phyloP scores from a whole-genome alignment of 2,329 filamentous ascomycete species.

The Aspergillus brunneoviolaceus region DNA sequence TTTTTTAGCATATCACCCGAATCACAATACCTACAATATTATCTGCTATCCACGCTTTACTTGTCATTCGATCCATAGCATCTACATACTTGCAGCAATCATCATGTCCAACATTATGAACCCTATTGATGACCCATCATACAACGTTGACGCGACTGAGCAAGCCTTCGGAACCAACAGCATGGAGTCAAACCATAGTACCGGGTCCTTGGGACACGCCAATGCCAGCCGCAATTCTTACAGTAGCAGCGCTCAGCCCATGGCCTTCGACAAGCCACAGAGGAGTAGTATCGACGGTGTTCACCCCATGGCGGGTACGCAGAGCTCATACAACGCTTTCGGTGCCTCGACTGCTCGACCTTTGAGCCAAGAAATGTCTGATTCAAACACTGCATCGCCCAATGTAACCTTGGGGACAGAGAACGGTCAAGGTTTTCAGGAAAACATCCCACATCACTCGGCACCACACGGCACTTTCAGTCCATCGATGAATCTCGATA shows the following conservation, averaged over 20 bases:
- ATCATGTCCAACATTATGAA: conserved; percentile 5
- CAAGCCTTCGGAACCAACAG: conserved; percentile 2
- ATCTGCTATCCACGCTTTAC: background rate
- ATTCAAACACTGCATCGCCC: background rate
- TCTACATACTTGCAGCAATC: background rate
- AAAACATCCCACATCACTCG: background rate
- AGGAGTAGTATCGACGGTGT: background rate
- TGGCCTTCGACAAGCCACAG: background rate
- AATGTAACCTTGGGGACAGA: background rate
- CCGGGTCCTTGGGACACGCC: background rate
- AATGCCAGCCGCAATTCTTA: background rate
- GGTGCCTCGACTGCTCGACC: background rate
- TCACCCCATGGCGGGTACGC: background rate
- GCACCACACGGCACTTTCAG: background rate
- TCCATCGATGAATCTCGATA: background rate
- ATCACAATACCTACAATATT: background rate
- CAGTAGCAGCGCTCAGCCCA: background rate
- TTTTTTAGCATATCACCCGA: background rate
- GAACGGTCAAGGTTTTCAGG: background rate
- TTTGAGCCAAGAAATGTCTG: background rate
- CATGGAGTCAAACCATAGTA: background rate
- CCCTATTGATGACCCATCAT: conserved; percentile 3
- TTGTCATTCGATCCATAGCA: background rate
- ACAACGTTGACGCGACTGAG: conserved; percentile 1
- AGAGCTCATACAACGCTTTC: background rate